These are phyloP conservation scores for Leccinum imitatum DNA, from an alignment of 768 basidiomycete species.

Conservation along the genomic window DNA sequence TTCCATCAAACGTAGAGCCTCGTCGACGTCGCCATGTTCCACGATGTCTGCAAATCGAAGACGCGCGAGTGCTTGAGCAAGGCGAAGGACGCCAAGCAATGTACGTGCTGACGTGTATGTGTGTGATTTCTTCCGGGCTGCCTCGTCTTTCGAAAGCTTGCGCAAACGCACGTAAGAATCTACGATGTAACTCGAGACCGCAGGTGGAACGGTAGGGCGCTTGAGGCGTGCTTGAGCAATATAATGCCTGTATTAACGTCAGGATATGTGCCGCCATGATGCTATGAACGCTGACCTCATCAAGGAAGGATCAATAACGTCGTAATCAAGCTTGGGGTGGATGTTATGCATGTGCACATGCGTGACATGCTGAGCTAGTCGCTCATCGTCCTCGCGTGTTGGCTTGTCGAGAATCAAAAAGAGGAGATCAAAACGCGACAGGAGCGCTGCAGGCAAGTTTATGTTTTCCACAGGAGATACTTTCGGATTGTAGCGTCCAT, in stretches of 20 bases:
- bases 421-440: slow-evolving; percentile 94
- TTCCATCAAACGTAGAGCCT: slow-evolving; percentile 95
- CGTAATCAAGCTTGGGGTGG: slow-evolving; percentile 83
- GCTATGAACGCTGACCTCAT: slow-evolving; percentile 64
- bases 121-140: slow-evolving; percentile 83
- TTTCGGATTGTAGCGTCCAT: slow-evolving; percentile 97
- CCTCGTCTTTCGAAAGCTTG: slow-evolving; percentile 89
- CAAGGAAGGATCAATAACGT: slow-evolving; percentile 79
- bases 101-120: slow-evolving; percentile 97
- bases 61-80: slow-evolving; percentile 93
- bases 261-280: background rate
- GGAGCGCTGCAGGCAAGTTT: slow-evolving; percentile 93
- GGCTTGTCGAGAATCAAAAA: slow-evolving; percentile 98
- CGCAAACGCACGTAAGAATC: slow-evolving; percentile 95
- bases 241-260: slow-evolving; percentile 66
- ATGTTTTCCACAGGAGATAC: slow-evolving; percentile 98
- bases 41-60: slow-evolving; percentile 83
- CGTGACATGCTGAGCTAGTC: slow-evolving; percentile 95
- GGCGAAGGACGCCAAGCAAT: slow-evolving; percentile 88
- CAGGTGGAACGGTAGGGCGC: slow-evolving; percentile 85
- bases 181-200: slow-evolving; percentile 90
- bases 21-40: slow-evolving; percentile 87
- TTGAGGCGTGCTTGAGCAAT: slow-evolving; percentile 88
- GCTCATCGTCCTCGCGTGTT: slow-evolving; percentile 90
- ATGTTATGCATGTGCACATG: slow-evolving; percentile 96